Base-by-base conservation (phyloP, 2,329 filamentous ascomycete genomes). In the Calonectria multiphialidica region DNA sequence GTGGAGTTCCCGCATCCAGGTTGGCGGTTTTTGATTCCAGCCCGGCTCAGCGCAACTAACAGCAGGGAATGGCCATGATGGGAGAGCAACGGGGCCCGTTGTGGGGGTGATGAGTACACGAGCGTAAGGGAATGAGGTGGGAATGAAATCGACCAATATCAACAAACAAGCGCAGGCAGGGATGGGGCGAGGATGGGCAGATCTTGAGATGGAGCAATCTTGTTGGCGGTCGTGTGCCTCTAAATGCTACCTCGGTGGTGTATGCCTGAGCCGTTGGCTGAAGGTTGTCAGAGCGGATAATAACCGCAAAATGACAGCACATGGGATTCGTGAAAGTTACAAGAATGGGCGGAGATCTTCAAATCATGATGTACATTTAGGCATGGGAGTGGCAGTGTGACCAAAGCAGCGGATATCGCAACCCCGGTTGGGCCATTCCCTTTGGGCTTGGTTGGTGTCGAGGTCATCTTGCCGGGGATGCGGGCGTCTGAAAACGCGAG, bases 1-100 rank as follows among this genome's bases (percentile, higher is more conserved):
- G 69, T 63, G 69, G 44, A 70, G 57, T 75, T 79, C 74, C 73
- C 71, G 63, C 53, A 78, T 74, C 76, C 74, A 79, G 77, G 77
- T 76, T 72, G 74, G 66, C 71, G 77, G 76, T 74, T 77, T 78
- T 66, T 50, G 50, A 57, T 25, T 37, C 42, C 49, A 57, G 30
- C 67, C 44, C 50, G 63, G 63, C 66, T 72, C 44, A 73, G 66
- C 57, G 66, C 72, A 63, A 16, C 33, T 64, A 71, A 71, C 59
- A 45, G 35, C 68, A 37, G 70, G 49, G 42, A 68, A 62, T 73
- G 49, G 35, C 50, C 63, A 49, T 62, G 63, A 71, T 44, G 44
- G 42, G 33, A 63, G 55, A 68, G 35, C 23, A 21, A 42, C 37
- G 23, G n/a, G 18, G 21, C 44, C 47, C n/a, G 44, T 65, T 25